Percentiles rank a stretch among this genome's conserved stretches.
Conservation (phyloP, 495 filamentous ascomycete species). For the Podospora pseudopauciseta region DNA sequence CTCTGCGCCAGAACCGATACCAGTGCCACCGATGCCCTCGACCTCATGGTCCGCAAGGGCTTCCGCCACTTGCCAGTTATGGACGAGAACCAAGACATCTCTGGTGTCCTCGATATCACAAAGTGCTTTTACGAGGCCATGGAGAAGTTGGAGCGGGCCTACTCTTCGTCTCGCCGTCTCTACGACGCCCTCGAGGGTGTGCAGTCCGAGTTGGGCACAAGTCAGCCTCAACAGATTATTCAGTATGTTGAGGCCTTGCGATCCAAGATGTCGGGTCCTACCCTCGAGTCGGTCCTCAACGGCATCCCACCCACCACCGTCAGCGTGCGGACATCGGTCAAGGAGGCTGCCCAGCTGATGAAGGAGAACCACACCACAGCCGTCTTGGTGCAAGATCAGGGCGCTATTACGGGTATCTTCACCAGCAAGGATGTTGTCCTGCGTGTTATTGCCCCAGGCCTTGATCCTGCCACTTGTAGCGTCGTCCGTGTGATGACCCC, state of each 20-base stretch:
- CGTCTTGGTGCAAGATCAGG: conserved; percentile 92
- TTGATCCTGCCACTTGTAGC: conserved; percentile 92
- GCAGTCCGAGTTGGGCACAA: conserved; percentile 95
- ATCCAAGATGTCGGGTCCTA: conserved; percentile 96
- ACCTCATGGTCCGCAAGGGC: conserved; percentile 96
- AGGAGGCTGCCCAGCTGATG: conserved; percentile 91
- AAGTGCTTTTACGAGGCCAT: conserved; percentile 99
- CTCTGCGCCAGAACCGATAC: conserved; percentile 96
- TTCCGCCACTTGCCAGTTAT: conserved; percentile 97
- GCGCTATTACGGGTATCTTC: conserved; percentile 97
- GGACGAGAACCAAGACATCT: conserved; percentile 99
- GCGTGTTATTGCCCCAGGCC: conserved; percentile 92
- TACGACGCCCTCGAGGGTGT: conserved; percentile 98
- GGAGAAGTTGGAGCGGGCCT: conserved; percentile 97
- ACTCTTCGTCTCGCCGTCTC: conserved; percentile 90
- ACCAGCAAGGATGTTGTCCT: conserved; percentile 99
- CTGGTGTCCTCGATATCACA: conserved; percentile 96
- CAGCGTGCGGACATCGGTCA: conserved; percentile 90
- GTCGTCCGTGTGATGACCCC: conserved; percentile 99
- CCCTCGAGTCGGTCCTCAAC: conserved; percentile 88
- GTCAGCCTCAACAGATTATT: conserved; percentile 96
- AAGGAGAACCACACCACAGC: conserved; percentile 98
- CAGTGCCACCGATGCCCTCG: conserved; percentile 93
- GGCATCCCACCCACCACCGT: conserved; percentile 91
- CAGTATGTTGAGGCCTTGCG: conserved; percentile 96